These are phyloP conservation scores for Microbotryomycetes sp. DNA, from an alignment of 1,284 basidiomycete species.

Conservation along the genomic window DNA sequence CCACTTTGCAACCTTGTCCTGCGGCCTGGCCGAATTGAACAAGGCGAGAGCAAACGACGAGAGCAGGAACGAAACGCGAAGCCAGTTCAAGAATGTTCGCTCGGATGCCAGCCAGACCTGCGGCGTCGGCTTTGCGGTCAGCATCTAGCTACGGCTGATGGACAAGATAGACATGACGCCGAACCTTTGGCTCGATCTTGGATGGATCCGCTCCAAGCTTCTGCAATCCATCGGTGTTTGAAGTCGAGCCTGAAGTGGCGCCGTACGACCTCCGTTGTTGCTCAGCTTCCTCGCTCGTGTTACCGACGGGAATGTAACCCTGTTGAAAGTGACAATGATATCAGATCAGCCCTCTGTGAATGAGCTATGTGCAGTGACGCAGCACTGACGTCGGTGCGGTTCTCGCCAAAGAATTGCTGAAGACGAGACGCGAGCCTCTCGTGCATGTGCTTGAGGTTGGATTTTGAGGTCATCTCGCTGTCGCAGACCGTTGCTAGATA, in stretches of 20 bases:
- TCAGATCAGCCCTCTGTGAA: no score
- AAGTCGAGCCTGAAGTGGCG: not conserved
- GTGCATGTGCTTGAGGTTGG: not conserved
- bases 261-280: not conserved
- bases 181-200: constrained; percentile 31
- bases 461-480: not conserved
- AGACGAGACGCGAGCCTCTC: not conserved
- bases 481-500: no score
- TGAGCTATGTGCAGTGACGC: no score
- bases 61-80: constrained; percentile 61
- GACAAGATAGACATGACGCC: not conserved
- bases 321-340: no score
- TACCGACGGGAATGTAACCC: not conserved
- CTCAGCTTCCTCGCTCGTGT: not conserved
- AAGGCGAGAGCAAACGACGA: constrained; percentile 80
- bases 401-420: not conserved
- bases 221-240: constrained; percentile 17
- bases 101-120: constrained; percentile 33
- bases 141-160: not conserved
- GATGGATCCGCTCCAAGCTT: constrained; percentile 18
- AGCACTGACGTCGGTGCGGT: not conserved
- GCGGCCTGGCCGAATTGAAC: constrained; percentile 63
- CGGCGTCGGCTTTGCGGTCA: not conserved
- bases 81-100: constrained; percentile 36
- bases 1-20: constrained; percentile 59